These are phyloP conservation scores for Dactylellina drechsleri DNA, from an alignment of 2,329 filamentous ascomycete species.

Conservation along the genomic window DNA sequence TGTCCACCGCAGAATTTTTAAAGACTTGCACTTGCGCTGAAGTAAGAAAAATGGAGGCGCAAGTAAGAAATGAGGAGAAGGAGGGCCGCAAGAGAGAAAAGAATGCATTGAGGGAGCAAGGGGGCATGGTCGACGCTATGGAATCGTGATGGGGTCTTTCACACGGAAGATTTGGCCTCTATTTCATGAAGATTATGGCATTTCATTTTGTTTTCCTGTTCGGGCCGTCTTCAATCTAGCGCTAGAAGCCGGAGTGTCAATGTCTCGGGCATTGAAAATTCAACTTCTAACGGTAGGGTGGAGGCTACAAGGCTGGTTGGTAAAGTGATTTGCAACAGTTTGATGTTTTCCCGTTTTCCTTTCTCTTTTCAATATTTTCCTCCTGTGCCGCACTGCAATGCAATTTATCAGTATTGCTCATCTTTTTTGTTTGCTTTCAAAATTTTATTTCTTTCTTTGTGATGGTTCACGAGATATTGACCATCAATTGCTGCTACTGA, in stretches of 20 bases:
- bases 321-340: background rate
- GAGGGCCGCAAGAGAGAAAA: conserved; percentile 14
- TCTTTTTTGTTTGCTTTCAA: background rate
- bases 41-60: conserved; percentile 35
- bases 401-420: background rate
- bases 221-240: conserved; percentile 33
- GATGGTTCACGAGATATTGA: background rate
- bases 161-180: no score
- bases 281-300: conserved; percentile 21
- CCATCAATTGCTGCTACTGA: background rate
- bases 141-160: conserved; percentile 56
- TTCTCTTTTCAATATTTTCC: conserved; percentile 1
- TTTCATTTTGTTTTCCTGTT: conserved; percentile 49
- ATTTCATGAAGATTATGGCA: conserved; percentile 60
- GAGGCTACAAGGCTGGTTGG: conserved; percentile 19
- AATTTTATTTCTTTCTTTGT: background rate
- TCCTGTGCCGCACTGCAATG: background rate
- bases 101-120: background rate
- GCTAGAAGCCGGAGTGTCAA: conserved; percentile 29
- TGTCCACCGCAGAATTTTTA: conserved; percentile 59
- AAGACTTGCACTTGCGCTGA: conserved; percentile 55
- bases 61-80: conserved; percentile 22
- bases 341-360: background rate
- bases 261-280: conserved; percentile 26
- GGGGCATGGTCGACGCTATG: background rate